Evolutionary conservation across 345 rosid genomes (phyloP).

Genomic region (Diplotaxis tenuifolia): DNA sequence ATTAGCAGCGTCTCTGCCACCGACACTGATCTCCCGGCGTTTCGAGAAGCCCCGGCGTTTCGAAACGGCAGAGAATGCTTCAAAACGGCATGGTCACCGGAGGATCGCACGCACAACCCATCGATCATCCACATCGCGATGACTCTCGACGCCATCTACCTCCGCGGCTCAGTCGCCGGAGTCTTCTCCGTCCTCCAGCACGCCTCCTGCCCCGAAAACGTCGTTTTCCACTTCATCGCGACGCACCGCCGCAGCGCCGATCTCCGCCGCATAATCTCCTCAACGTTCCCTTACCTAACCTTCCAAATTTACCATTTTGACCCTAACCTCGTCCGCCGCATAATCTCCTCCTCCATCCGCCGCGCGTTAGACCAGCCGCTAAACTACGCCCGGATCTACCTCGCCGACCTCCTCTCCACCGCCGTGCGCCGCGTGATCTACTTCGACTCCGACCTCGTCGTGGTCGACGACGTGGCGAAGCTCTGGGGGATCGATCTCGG

Average conservation of each 20-base stretch:
- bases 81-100: slow-evolving; percentile 37
- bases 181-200: slow-evolving; percentile 83
- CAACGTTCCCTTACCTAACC: slow-evolving; percentile 70
- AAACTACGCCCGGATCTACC: slow-evolving; percentile 85
- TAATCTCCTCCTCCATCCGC: slow-evolving; percentile 73
- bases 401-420: slow-evolving; percentile 70
- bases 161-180: slow-evolving; percentile 87
- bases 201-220: slow-evolving; percentile 79
- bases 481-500: slow-evolving; percentile 62
- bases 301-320: slow-evolving; percentile 77
- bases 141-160: slow-evolving; percentile 84
- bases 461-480: slow-evolving; percentile 83
- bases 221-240: slow-evolving; percentile 81
- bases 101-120: slow-evolving; percentile 37
- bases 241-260: slow-evolving; percentile 47
- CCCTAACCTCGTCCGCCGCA: slow-evolving; percentile 54
- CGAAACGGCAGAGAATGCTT: slow-evolving; percentile 67
- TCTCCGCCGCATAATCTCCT: slow-evolving; percentile 55
- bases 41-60: slow-evolving; percentile 71
- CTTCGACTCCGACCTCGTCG: slow-evolving; percentile 82
- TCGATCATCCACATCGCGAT: slow-evolving; percentile 66
- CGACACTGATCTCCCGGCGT: slow-evolving; percentile 40
- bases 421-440: slow-evolving; percentile 68
- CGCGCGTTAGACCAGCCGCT: slow-evolving; percentile 81
- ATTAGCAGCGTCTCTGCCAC: slow-evolving; percentile 15